phyloP scores from a whole-genome alignment of 2,329 filamentous ascomycete species.

The Trichoderma oligosporum region DNA sequence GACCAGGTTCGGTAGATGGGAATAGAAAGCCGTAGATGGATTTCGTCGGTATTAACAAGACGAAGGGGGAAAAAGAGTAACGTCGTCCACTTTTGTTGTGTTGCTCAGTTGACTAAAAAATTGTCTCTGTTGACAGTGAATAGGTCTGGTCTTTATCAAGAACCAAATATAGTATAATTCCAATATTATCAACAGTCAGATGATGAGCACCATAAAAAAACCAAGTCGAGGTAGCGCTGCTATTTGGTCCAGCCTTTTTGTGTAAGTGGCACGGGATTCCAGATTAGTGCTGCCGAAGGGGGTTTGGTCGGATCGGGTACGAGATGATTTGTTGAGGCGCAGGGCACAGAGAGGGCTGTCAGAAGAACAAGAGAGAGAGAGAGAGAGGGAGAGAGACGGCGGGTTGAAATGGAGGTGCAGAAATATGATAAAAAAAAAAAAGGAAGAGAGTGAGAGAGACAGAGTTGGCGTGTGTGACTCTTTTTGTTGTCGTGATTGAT shows the following conservation, averaged over 20 bases:
- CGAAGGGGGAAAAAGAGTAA: background rate
- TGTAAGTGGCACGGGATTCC: slow-evolving; percentile 21
- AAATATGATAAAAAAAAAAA: background rate
- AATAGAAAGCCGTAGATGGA: slow-evolving; percentile 15
- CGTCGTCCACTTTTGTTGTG: slow-evolving; percentile 2
- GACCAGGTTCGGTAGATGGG: slow-evolving; percentile 18
- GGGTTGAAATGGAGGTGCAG: background rate
- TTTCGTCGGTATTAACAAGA: slow-evolving; percentile 1
- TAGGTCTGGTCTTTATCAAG: background rate
- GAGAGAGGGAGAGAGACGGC: background rate
- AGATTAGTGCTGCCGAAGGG: slow-evolving; percentile 13
- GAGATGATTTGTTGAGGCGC: background rate
- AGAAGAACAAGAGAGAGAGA: background rate
- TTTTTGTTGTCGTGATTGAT: slow-evolving; percentile 21
- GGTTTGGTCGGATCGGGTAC: slow-evolving; percentile 2
- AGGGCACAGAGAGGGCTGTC: background rate
- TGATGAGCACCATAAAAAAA: slow-evolving; percentile 1
- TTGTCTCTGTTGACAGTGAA: background rate
- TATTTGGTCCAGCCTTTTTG: background rate
- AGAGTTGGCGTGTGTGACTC: slow-evolving; percentile 22
- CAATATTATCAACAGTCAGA: slow-evolving; percentile 13
- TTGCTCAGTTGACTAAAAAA: slow-evolving; percentile 12
- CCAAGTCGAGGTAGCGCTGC: background rate
- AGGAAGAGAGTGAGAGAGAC: background rate
- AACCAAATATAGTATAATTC: slow-evolving; percentile 1